phyloP scores from a whole-genome alignment of 495 filamentous ascomycete genomes.

The Choiromyces venosus region DNA sequence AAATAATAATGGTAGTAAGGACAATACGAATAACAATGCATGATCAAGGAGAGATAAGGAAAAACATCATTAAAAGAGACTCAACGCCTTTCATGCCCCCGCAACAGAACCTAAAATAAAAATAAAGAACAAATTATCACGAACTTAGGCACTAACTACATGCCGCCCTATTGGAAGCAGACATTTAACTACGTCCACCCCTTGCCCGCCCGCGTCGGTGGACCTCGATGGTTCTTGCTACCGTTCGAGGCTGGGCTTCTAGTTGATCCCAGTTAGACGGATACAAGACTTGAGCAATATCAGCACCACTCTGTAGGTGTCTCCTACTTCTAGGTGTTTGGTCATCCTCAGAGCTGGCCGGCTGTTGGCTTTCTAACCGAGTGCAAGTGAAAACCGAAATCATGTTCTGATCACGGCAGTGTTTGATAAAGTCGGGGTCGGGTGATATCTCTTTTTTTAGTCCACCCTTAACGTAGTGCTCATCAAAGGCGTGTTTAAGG shows the following conservation, averaged over 20 bases:
- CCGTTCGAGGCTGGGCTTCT: not conserved
- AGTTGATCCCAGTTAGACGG: not conserved
- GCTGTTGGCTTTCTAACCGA: not conserved
- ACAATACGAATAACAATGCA: not conserved
- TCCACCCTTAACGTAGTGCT: not conserved
- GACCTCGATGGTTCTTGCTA: slow-evolving; percentile 6
- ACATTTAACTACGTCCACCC: not conserved
- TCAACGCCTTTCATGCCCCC: not conserved
- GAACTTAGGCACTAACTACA: not conserved
- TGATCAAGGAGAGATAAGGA: not conserved
- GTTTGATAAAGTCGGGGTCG: slow-evolving; percentile 9
- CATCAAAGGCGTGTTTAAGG: slow-evolving; percentile 15
- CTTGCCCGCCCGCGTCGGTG: not conserved
- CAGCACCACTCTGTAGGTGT: not conserved
- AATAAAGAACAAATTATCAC: not conserved
- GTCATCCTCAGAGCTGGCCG: not conserved
- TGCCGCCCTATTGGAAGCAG: not conserved
- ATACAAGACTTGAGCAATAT: slow-evolving; percentile 15
- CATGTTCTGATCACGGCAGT: slow-evolving; percentile 11
- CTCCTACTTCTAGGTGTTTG: slow-evolving; percentile 9
- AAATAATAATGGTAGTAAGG: not conserved
- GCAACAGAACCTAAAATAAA: not conserved
- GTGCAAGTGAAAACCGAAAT: slow-evolving; percentile 16
- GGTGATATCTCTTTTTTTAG: not conserved
- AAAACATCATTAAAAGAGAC: not conserved